phyloP scores from a whole-genome alignment of 768 basidiomycete genomes.

The Hygrophorus pudorinus region DNA sequence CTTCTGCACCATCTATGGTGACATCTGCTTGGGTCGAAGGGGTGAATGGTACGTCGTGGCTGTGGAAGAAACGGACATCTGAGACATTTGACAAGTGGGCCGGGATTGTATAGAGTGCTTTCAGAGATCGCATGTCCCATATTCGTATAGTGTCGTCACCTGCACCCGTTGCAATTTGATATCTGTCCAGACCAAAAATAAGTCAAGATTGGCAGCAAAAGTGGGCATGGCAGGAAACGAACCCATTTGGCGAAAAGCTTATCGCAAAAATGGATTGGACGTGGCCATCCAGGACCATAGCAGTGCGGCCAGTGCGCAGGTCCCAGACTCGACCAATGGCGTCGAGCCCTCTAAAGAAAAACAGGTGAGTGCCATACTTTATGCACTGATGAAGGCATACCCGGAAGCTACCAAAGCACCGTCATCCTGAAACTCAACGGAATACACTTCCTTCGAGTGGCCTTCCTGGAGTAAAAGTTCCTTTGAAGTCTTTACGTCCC shows the following conservation, averaged over 20 bases:
- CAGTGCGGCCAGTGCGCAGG: conserved; percentile 85
- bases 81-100: conserved; percentile 93
- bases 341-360: conserved; percentile 68
- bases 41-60: conserved; percentile 42
- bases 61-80: conserved; percentile 89
- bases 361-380: neutral
- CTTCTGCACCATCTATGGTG: conserved; percentile 19
- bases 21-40: conserved; percentile 24
- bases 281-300: conserved; percentile 97
- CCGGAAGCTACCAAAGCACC: conserved; percentile 90
- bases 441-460: conserved; percentile 93
- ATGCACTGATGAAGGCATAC: conserved; percentile 33
- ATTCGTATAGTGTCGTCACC: conserved; percentile 97
- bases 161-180: conserved; percentile 94
- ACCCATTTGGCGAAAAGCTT: conserved; percentile 96
- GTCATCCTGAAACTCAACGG: conserved; percentile 93
- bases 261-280: conserved; percentile 86
- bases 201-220: conserved; percentile 6
- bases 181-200: conserved; percentile 45
- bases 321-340: conserved; percentile 98
- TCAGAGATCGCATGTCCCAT: conserved; percentile 95
- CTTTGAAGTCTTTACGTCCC: conserved; percentile 79
- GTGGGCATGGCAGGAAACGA: neutral
- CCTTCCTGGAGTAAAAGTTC: conserved; percentile 91
- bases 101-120: conserved; percentile 91